Percentiles rank a stretch among this genome's conserved stretches.
Evolutionary conservation across 2,329 filamentous ascomycete genomes (phyloP).

Genomic region (Fusarium sp.): DNA sequence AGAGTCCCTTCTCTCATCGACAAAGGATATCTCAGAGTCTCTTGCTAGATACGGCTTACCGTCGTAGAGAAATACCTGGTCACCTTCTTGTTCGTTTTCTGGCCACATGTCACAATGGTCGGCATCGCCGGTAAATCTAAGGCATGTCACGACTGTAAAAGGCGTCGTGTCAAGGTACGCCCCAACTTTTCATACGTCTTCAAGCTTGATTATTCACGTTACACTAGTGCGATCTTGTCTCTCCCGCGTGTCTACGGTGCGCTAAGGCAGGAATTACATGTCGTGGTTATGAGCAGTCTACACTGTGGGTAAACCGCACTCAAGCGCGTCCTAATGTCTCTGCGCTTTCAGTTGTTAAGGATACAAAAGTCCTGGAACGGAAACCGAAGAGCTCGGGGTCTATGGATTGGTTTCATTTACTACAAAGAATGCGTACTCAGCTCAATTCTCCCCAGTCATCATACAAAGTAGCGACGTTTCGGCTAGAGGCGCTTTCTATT

Average conservation of each 20-base stretch:
- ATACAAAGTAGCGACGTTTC: not conserved
- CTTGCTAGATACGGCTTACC: not conserved
- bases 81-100: accelerated
- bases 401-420: not conserved
- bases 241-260: constrained; percentile 1
- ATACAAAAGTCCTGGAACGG: not conserved
- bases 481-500: not conserved
- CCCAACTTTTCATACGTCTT: accelerated
- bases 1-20: too few species aligned
- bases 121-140: constrained; percentile 17
- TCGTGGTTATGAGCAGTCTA: not conserved
- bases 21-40: too few species aligned
- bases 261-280: constrained; percentile 12
- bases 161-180: constrained; percentile 23
- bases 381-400: accelerated
- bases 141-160: constrained; percentile 13
- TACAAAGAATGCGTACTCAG: not conserved
- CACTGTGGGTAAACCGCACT: constrained; percentile 17
- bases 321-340: not conserved
- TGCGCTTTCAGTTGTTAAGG: constrained; percentile 3
- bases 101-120: not conserved
- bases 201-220: accelerated
- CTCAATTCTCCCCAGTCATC: accelerated
- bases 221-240: not conserved
- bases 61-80: accelerated